These are phyloP conservation scores for Clavispora santaluciae DNA, from an alignment of 805 yeast species.

Conservation along the genomic window DNA sequence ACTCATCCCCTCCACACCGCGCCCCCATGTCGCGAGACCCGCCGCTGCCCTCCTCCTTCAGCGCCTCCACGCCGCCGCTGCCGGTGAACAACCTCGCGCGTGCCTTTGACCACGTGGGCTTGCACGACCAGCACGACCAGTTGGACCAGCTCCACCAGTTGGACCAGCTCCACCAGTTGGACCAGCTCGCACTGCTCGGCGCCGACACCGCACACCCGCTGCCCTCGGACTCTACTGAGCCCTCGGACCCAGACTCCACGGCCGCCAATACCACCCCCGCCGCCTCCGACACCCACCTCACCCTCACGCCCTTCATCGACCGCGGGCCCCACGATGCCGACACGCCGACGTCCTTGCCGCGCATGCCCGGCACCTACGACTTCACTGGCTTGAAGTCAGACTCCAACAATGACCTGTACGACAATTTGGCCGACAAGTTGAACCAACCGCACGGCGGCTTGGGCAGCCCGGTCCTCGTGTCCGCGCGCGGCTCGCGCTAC, in stretches of 20 bases:
- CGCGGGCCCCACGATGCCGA: neutral
- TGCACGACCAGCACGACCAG: neutral
- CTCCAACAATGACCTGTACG: conserved; percentile 2
- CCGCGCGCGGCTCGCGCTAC: neutral
- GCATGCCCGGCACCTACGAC: conserved; percentile 42
- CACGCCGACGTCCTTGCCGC: conserved; percentile 24
- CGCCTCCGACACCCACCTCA: too few species aligned
- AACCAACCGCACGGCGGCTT: neutral
- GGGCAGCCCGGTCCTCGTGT: conserved; percentile 1
- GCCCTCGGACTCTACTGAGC: too few species aligned
- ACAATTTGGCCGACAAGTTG: conserved; percentile 1
- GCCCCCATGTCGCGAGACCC: neutral
- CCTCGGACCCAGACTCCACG: neutral
- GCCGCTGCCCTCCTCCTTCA: neutral
- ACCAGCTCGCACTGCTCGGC: neutral
- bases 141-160: too few species aligned
- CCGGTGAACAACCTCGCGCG: neutral
- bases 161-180: neutral
- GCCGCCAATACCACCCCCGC: neutral
- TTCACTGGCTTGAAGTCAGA: conserved; percentile 40
- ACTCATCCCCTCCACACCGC: neutral
- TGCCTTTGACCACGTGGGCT: neutral
- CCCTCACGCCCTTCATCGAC: neutral
- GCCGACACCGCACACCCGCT: neutral
- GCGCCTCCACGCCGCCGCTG: neutral